Evolutionary conservation across 768 basidiomycete genomes (phyloP).

Genomic region (Termitomyces eurrhizus): DNA sequence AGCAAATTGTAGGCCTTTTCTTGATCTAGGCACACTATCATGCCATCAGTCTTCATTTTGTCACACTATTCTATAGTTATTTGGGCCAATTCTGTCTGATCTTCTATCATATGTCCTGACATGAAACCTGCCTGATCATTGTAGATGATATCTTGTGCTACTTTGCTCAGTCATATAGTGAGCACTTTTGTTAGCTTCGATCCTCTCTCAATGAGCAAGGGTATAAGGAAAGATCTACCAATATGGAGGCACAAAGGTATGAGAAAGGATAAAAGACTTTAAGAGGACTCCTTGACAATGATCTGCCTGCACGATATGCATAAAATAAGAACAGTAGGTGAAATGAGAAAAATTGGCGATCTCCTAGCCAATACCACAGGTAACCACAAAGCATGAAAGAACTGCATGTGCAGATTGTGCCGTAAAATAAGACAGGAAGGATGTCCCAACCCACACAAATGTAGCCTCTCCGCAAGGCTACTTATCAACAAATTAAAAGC

Average conservation of each 20-base stretch:
- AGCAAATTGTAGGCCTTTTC: too few relatives aligned
- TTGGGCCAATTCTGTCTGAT: too few relatives aligned
- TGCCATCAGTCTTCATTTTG: too few relatives aligned
- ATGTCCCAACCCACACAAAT: neutral
- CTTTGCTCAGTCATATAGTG: too few relatives aligned
- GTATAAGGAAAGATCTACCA: neutral
- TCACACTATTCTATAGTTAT: too few relatives aligned
- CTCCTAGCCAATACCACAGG: fast-evolving
- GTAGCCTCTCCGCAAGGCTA: neutral
- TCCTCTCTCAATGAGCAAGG: neutral
- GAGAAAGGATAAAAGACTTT: too few relatives aligned
- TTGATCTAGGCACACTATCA: too few relatives aligned
- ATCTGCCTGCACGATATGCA: neutral
- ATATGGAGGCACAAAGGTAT: neutral
- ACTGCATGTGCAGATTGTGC: neutral
- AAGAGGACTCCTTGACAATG: neutral
- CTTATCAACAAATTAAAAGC: neutral
- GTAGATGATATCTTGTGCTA: too few relatives aligned
- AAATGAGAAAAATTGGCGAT: neutral
- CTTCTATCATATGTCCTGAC: too few relatives aligned
- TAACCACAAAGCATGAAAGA: neutral
- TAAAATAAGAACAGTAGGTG: neutral
- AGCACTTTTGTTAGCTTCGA: neutral
- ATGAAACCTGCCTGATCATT: too few relatives aligned
- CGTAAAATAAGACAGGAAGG: neutral